phyloP scores from a whole-genome alignment of 2,329 filamentous ascomycete genomes.

The Epichloe hybrida region DNA sequence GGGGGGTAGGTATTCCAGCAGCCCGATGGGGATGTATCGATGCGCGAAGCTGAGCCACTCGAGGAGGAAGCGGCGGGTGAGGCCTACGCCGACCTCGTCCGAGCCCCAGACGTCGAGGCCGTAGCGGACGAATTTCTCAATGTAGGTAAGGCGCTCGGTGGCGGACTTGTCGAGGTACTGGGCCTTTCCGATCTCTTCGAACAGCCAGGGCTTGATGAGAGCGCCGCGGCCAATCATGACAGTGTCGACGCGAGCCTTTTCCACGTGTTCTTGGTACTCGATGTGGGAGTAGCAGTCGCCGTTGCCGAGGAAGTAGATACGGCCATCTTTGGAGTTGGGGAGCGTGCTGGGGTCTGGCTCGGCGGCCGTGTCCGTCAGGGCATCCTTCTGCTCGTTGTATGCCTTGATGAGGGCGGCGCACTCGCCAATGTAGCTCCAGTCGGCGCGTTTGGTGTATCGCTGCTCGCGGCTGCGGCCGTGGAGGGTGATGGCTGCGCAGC shows the following conservation, averaged over 20 bases:
- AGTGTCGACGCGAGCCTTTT: conserved; percentile 70
- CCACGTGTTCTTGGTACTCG: conserved; percentile 70
- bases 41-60: conserved; percentile 93
- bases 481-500: conserved; percentile 88
- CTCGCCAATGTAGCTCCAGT: conserved; percentile 90
- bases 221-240: conserved; percentile 96
- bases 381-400: conserved; percentile 56
- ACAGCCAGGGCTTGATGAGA: conserved; percentile 95
- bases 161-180: conserved; percentile 96
- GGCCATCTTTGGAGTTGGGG: conserved; percentile 49
- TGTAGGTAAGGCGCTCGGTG: conserved; percentile 66
- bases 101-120: conserved; percentile 92
- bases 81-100: conserved; percentile 85
- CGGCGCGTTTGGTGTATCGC: conserved; percentile 80
- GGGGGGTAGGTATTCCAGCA: conserved; percentile 80
- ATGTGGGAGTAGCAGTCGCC: conserved; percentile 90
- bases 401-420: conserved; percentile 73
- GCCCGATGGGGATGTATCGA: conserved; percentile 79
- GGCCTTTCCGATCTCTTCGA: conserved; percentile 83
- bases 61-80: conserved; percentile 79
- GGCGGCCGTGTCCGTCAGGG: conserved; percentile 58
- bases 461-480: conserved; percentile 91
- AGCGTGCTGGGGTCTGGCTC: conserved; percentile 66
- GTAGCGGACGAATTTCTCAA: conserved; percentile 82
- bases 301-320: conserved; percentile 87